Conservation (phyloP, 805 yeast species). For the Suhomyces emberorum region DNA sequence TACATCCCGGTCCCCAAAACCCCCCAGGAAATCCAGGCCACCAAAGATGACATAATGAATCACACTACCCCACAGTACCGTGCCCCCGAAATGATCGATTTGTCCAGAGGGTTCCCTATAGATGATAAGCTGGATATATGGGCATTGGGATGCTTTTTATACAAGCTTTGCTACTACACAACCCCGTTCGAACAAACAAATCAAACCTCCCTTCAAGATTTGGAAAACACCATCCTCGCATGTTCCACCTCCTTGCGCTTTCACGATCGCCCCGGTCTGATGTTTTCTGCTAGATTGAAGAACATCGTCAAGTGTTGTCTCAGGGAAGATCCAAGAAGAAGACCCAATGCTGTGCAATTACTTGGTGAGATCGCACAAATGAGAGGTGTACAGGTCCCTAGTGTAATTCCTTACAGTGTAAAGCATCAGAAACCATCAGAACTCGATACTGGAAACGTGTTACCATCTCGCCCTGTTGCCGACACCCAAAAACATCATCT, state of each 20-base stretch:
- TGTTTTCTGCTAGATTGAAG: constrained; percentile 59
- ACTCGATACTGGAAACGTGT: background rate
- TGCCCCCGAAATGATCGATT: constrained; percentile 81
- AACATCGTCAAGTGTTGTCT: constrained; percentile 60
- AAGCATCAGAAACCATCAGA: background rate
- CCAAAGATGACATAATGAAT: constrained; percentile 68
- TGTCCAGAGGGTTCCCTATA: constrained; percentile 63
- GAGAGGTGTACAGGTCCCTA: constrained; percentile 46
- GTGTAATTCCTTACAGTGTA: constrained; percentile 40
- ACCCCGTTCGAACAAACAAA: constrained; percentile 69
- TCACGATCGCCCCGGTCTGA: constrained; percentile 45
- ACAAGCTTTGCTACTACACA: constrained; percentile 75
- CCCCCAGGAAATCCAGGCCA: constrained; percentile 53
- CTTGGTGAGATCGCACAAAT: constrained; percentile 64
- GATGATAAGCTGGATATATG: constrained; percentile 83
- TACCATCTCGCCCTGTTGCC: background rate
- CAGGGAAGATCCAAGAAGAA: constrained; percentile 60
- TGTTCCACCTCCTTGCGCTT: constrained; percentile 46
- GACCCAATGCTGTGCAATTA: constrained; percentile 74
- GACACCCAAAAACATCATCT: background rate
- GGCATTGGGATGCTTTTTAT: constrained; percentile 79
- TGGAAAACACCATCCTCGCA: constrained; percentile 60
- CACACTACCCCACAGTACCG: constrained; percentile 86
- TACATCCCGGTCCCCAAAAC: constrained; percentile 60
- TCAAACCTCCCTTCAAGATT: constrained; percentile 34